These are phyloP conservation scores for Periconia sp. DNA, from an alignment of 2,329 filamentous ascomycete species.

Conservation along the genomic window DNA sequence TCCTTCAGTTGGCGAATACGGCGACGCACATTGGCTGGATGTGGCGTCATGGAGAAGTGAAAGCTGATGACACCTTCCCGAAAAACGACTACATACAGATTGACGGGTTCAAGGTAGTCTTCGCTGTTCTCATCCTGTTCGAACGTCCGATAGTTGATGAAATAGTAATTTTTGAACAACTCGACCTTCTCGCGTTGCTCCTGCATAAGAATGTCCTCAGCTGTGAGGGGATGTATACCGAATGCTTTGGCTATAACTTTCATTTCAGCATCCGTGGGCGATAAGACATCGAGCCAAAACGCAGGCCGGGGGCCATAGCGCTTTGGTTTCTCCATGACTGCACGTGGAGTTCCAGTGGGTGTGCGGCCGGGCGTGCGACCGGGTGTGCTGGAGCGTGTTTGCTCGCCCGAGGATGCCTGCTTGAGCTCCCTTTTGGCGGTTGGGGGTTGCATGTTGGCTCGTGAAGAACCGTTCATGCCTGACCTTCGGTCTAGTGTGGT, in stretches of 20 bases:
- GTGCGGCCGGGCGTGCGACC: slow-evolving; percentile 51
- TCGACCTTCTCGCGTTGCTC: slow-evolving; percentile 98
- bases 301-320: slow-evolving; percentile 77
- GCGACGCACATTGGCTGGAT: slow-evolving; percentile 92
- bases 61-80: slow-evolving; percentile 93
- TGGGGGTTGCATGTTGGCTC: slow-evolving; percentile 21
- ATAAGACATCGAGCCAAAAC: slow-evolving; percentile 94
- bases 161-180: slow-evolving; percentile 96
- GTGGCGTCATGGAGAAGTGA: slow-evolving; percentile 94
- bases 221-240: slow-evolving; percentile 91
- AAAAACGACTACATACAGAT: slow-evolving; percentile 97
- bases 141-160: slow-evolving; percentile 97
- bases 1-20: slow-evolving; percentile 92
- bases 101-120: slow-evolving; percentile 90
- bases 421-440: slow-evolving; percentile 34
- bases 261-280: slow-evolving; percentile 93
- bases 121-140: slow-evolving; percentile 90
- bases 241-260: slow-evolving; percentile 89
- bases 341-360: slow-evolving; percentile 14
- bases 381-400: slow-evolving; percentile 55
- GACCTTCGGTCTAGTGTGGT: slow-evolving; percentile 12
- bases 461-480: slow-evolving; percentile 30
- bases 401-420: slow-evolving; percentile 37
- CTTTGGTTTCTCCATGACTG: slow-evolving; percentile 38
- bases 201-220: slow-evolving; percentile 96